Percentiles rank a stretch among this genome's conserved stretches.
These are phyloP conservation scores for Aspergillus campestris DNA, from an alignment of 495 filamentous ascomycete genomes.

Conservation along the genomic window DNA sequence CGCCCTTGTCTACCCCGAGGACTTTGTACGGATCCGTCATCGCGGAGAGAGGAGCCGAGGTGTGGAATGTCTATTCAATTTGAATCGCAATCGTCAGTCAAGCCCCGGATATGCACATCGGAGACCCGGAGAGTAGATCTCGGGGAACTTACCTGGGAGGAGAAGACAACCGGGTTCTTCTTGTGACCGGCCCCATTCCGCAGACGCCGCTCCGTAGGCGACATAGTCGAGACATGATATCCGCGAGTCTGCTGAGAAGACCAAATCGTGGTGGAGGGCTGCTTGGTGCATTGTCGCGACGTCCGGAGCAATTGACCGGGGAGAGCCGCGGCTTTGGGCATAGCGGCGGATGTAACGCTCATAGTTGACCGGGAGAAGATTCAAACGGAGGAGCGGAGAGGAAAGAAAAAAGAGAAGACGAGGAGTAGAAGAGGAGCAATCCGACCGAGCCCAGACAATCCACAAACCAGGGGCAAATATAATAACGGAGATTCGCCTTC, in stretches of 20 bases:
- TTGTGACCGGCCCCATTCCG: constrained; percentile 12
- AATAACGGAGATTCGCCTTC: not conserved
- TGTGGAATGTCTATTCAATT: constrained; percentile 60
- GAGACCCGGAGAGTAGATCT: too few species aligned
- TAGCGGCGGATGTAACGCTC: constrained; percentile 32
- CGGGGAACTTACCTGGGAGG: not conserved
- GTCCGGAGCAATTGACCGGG: constrained; percentile 36
- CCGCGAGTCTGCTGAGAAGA: constrained; percentile 18
- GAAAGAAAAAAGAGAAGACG: not conserved
- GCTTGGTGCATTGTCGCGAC: constrained; percentile 29
- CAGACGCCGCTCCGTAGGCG: constrained; percentile 15
- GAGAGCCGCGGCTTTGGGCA: constrained; percentile 40
- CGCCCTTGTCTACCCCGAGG: constrained; percentile 73
- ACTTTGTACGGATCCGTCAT: constrained; percentile 76
- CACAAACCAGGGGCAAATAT: too few species aligned
- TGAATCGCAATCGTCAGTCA: constrained; percentile 6
- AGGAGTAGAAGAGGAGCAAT: not conserved
- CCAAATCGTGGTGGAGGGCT: constrained; percentile 14
- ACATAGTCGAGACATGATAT: constrained; percentile 20
- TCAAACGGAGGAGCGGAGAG: not conserved
- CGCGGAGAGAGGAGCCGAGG: constrained; percentile 51
- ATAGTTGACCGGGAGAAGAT: constrained; percentile 15
- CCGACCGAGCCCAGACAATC: not conserved
- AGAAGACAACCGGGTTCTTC: constrained; percentile 5
- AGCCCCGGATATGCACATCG: not conserved